Percentiles rank a stretch among this genome's conserved stretches.
These are phyloP conservation scores for Plantago ovata DNA, from an alignment of 257 asterid genomes.

Conservation along the genomic window DNA sequence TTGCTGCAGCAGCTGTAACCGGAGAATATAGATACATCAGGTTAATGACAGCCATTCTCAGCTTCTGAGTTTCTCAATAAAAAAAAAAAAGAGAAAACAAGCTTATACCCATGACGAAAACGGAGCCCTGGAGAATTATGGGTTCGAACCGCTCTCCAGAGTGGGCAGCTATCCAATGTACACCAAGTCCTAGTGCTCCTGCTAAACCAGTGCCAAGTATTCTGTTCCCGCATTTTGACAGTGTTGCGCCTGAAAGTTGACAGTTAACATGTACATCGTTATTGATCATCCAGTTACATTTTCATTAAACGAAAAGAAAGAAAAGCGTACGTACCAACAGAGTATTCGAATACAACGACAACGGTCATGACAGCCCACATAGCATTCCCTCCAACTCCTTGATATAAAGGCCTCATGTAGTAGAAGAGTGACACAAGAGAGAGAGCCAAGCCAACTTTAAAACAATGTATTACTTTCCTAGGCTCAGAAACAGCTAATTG, in stretches of 20 bases:
- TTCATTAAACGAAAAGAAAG: background rate
- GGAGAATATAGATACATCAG: background rate
- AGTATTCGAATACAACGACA: slow-evolving; percentile 75
- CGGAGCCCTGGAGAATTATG: slow-evolving; percentile 58
- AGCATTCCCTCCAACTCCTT: slow-evolving; percentile 79
- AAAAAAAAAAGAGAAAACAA: background rate
- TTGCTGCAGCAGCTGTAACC: slow-evolving; percentile 71
- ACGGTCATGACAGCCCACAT: slow-evolving; percentile 96
- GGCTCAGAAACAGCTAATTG: slow-evolving; percentile 54
- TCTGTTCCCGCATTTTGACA: slow-evolving; percentile 62
- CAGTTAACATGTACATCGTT: background rate
- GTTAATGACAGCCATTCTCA: background rate
- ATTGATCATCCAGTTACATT: background rate
- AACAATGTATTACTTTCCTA: slow-evolving; percentile 58
- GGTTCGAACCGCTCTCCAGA: slow-evolving; percentile 61
- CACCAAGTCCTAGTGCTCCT: slow-evolving; percentile 80
- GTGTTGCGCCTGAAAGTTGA: slow-evolving; percentile 56
- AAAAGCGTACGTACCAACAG: slow-evolving; percentile 50
- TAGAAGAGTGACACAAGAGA: slow-evolving; percentile 66
- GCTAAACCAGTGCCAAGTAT: slow-evolving; percentile 57
- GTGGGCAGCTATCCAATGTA: slow-evolving; percentile 76
- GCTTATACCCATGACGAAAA: slow-evolving; percentile 60
- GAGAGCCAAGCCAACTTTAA: slow-evolving; percentile 76
- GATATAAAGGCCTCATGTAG: slow-evolving; percentile 76
- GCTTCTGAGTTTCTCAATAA: background rate